Percentiles rank a stretch among this genome's conserved stretches.
phyloP scores from a whole-genome alignment of 495 filamentous ascomycete genomes.

The Cercophora samala region DNA sequence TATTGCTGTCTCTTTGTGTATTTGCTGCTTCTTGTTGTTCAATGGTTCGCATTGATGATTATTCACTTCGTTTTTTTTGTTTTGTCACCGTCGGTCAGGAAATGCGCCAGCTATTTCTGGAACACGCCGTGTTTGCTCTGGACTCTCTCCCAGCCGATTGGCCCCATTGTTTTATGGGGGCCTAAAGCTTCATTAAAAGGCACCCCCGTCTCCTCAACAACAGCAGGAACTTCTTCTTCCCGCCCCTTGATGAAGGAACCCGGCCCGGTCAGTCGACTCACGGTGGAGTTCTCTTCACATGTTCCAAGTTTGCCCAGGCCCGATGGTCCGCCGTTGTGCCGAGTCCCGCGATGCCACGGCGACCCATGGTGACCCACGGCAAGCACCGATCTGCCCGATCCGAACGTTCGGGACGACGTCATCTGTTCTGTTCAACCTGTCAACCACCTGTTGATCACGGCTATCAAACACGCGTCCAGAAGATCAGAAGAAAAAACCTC shows the following conservation, averaged over 20 bases:
- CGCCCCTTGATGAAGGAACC: background rate
- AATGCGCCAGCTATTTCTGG: conserved; percentile 9
- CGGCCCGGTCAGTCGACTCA: background rate
- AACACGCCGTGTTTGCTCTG: background rate
- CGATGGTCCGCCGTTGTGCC: background rate
- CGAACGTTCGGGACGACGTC: background rate
- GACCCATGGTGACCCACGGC: background rate
- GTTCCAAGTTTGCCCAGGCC: conserved; percentile 7
- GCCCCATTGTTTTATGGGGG: background rate
- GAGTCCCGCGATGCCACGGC: background rate
- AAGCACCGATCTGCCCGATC: background rate
- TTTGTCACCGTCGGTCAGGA: background rate
- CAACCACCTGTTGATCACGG: conserved; percentile 1
- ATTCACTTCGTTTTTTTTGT: background rate
- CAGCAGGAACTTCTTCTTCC: background rate
- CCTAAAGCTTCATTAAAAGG: conserved; percentile 11
- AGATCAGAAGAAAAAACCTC: background rate
- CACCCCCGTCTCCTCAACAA: conserved; percentile 6
- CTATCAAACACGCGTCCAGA: background rate
- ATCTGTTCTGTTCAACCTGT: background rate
- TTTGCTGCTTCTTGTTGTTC: background rate
- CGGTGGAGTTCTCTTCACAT: background rate
- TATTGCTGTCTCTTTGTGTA: background rate
- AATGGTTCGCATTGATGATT: background rate
- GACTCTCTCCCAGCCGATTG: conserved; percentile 5